Conservation (phyloP, 1,139 yeast species). For the Meyerozyma athensensis region DNA sequence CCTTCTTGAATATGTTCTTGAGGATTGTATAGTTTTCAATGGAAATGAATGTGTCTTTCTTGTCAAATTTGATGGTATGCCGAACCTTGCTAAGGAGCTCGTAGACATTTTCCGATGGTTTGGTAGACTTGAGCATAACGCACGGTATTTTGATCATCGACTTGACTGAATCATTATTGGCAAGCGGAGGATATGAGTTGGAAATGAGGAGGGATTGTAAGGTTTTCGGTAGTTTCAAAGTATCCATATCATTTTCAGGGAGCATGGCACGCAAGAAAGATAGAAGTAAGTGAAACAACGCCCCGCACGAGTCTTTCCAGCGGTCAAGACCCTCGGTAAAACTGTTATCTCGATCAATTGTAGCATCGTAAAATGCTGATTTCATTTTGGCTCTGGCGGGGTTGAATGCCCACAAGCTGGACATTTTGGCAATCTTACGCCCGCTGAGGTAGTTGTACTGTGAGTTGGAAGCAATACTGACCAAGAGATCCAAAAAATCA, state of each 20-base stretch:
- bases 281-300: constrained; percentile 73
- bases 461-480: constrained; percentile 78
- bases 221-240: constrained; percentile 58
- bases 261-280: constrained; percentile 79
- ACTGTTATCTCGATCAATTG: constrained; percentile 30
- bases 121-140: constrained; percentile 62
- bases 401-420: constrained; percentile 87
- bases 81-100: constrained; percentile 54
- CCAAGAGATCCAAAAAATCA: constrained; percentile 77
- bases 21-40: constrained; percentile 76
- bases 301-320: constrained; percentile 83
- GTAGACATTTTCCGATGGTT: constrained; percentile 46
- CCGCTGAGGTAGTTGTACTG: constrained; percentile 77
- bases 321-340: constrained; percentile 70
- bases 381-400: constrained; percentile 7
- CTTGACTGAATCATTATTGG: constrained; percentile 32
- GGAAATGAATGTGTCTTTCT: constrained; percentile 64
- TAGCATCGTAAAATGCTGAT: constrained; percentile 41
- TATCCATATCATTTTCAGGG: constrained; percentile 56
- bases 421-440: constrained; percentile 72
- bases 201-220: constrained; percentile 59
- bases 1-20: constrained; percentile 65
- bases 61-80: constrained; percentile 63
- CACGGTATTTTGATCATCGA: constrained; percentile 47
- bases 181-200: constrained; percentile 59